Base-by-base conservation (phyloP, 441 rosid genomes). In the Eruca vesicaria region DNA sequence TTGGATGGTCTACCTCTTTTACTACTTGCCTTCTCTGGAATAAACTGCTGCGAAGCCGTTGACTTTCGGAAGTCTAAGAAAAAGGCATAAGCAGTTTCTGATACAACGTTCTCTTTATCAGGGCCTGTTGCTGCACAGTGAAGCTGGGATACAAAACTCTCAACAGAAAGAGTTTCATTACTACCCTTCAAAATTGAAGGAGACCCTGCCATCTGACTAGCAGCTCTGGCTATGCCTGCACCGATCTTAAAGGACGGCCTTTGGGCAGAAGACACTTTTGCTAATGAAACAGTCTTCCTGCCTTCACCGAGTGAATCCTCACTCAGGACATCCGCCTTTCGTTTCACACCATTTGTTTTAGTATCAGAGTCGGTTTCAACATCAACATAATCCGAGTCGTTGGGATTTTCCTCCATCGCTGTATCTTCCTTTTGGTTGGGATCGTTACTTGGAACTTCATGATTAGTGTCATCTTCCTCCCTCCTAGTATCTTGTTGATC, bases 171-270 rank as follows among this genome's bases (percentile, higher is more conserved):
- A 74, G 79, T 74, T 23, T 92, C 96, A 79, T 72, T 83, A 76
- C 78, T 74, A 63, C 80, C 59, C 86, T 86, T 92, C 70, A 86
- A 43, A 64, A 87, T 83, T 73, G 89, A 83, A 3, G 93, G 86
- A 66, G 97, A 82, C 32, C 89, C 95, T 28, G 94, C 82, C 90
- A 93, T 86, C 80, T 90, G 97, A 85, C 94, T 95, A 0, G 97
- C 99, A 82, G 86, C 96, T 83, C 96, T 86, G 66, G 89, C 87
- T 71, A 95, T 90, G 83, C 98, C 84, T 56, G 89, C 98, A 23
- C 99, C 98, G 19, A 94, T 92, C 75, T 90, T 92, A 76, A 92
- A 92, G 63, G 97, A 90, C 12, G 94, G n/a, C n/a, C n/a, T n/a
- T n/a, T n/a, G n/a, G n/a, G n/a, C n/a, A n/a, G n/a, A n/a, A n/a